Conservation (phyloP, 768 basidiomycete species). For the Hericium rajendrae region DNA sequence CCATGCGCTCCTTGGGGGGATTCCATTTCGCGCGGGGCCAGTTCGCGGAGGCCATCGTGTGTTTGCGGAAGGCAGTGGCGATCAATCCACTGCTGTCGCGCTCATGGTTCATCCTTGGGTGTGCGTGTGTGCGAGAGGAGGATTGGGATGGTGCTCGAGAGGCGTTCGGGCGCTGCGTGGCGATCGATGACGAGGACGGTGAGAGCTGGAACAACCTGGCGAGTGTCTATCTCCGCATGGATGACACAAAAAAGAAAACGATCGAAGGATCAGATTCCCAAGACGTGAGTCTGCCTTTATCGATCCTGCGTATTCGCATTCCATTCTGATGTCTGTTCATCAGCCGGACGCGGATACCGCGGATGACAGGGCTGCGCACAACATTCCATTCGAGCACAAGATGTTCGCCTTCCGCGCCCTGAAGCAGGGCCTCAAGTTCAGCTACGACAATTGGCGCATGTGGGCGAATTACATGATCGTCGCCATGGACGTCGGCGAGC, state of each 20-base stretch:
- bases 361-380: constrained; percentile 17
- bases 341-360: not conserved
- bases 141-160: constrained; percentile 77
- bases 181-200: constrained; percentile 90
- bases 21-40: constrained; percentile 63
- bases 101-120: constrained; percentile 96
- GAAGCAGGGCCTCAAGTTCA: constrained; percentile 75
- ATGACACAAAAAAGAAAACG: constrained; percentile 27
- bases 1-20: constrained; percentile 87
- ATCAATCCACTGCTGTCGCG: constrained; percentile 86
- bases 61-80: constrained; percentile 62
- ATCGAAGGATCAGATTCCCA: constrained; percentile 14
- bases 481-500: constrained; percentile 85
- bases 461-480: constrained; percentile 98
- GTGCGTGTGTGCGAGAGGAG: constrained; percentile 74
- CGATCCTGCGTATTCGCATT: not conserved
- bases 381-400: constrained; percentile 62
- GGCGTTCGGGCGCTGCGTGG: constrained; percentile 79
- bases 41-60: constrained; percentile 52
- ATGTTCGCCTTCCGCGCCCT: constrained; percentile 87
- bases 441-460: constrained; percentile 93
- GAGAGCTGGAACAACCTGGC: constrained; percentile 99
- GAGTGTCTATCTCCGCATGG: constrained; percentile 84
- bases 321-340: not conserved
- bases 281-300: too few relatives aligned